Base-by-base conservation (phyloP, 1,139 yeast genomes). In the Komagataea norvegica region DNA sequence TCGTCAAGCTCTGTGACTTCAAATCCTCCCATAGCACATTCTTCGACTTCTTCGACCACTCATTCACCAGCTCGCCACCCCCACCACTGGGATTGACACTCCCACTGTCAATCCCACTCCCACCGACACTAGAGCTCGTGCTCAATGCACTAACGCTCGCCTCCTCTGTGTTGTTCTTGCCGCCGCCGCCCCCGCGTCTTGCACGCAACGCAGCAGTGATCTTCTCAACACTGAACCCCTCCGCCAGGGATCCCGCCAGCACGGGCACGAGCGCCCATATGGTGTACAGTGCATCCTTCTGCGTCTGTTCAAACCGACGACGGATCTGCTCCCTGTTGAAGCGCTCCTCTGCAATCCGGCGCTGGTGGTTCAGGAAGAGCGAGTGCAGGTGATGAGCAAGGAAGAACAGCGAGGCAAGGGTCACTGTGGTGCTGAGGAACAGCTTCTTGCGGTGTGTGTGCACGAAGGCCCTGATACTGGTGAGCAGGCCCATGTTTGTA, bases 211-310 rank as follows among this genome's bases (percentile, higher is more conserved):
- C 36, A 6, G 31, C 17, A 2, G 41, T 48, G 49, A 84, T 79
- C 42, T 70, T 65, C 54, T 87, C 95, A 20, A 84, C 89, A 8
- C 86, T 83, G 45, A 82, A 67, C 39, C 69, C 67, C 21, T 72
- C 77, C 43, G 79, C 61, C 8, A 86, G 72, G 19, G 85, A 87
- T 17, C 72, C 69, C 5, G 81, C 71, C 41, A 89, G 67, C 13
- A 86, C 86, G 0, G 96, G 95, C 38, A 87, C 66, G 48, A 91
- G 70, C 8, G 95, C 91, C 57, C 85, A 69, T 42, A 89, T 77
- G 1, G 97, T 89, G 61, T 79, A 79, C 40, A 85, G 72, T 35
- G 96, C 86, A 62, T 91, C 97, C 52, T 81, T 82, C 56, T 89
- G 97, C 16, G 96, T 91, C 64, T 88, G 96, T 38, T 83, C 78